Evolutionary conservation across 2,329 filamentous ascomycete genomes (phyloP).

Genomic region (Aureobasidium namibiae): DNA sequence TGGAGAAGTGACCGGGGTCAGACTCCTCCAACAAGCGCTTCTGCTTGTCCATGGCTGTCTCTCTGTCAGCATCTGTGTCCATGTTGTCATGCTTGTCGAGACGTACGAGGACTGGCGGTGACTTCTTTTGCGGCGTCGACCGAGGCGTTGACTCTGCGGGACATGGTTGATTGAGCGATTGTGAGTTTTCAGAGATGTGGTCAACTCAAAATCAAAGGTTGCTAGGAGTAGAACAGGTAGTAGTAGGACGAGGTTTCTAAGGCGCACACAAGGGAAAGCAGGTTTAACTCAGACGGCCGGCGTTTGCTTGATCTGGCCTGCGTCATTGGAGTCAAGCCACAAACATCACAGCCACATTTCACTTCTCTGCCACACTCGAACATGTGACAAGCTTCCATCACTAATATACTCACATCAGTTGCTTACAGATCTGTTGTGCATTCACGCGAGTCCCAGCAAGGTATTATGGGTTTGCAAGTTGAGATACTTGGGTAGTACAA

Average conservation of each 20-base stretch:
- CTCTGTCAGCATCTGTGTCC: constrained; percentile 15
- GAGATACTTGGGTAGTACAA: neutral
- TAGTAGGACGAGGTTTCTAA: neutral
- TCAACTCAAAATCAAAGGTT: neutral
- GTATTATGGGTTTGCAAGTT: neutral
- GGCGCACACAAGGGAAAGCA: constrained; percentile 8
- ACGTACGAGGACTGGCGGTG: constrained; percentile 16
- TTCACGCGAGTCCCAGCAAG: too few relatives aligned
- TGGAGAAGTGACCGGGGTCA: constrained; percentile 63
- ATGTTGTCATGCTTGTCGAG: neutral
- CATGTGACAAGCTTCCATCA: neutral
- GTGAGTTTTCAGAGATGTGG: neutral
- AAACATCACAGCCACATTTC: neutral
- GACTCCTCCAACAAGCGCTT: constrained; percentile 58
- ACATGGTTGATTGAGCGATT: constrained; percentile 41
- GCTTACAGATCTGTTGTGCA: neutral
- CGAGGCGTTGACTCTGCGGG: constrained; percentile 50
- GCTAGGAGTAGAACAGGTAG: neutral
- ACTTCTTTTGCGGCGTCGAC: constrained; percentile 42
- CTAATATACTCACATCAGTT: too few relatives aligned
- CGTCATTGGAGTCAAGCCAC: constrained; percentile 1
- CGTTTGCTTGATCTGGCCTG: neutral
- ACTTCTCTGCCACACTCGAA: neutral
- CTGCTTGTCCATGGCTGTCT: constrained; percentile 63
- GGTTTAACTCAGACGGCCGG: constrained; percentile 3